Percentiles rank a stretch among this genome's conserved stretches.
phyloP scores from a whole-genome alignment of 192 early-diverging fungal genomes.

The Kickxella alabastrina region DNA sequence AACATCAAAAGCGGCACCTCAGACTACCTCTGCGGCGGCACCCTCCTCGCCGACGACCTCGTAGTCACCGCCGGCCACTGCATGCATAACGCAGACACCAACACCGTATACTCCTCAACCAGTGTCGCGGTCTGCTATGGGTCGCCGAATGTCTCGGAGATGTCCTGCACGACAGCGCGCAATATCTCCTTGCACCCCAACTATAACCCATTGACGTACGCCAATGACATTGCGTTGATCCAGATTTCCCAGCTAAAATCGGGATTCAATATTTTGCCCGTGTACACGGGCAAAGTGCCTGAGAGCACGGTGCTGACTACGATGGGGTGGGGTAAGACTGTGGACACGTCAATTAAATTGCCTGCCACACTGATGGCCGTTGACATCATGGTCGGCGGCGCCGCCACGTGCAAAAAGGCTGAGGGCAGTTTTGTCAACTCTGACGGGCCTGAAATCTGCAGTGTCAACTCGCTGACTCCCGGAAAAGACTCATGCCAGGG shows the following conservation, averaged over 20 bases:
- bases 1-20: slow-evolving; percentile 14
- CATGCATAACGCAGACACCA: slow-evolving; percentile 22
- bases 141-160: slow-evolving; percentile 8
- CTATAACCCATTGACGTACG: slow-evolving; percentile 20
- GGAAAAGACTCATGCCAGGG: slow-evolving; percentile 50
- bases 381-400: slow-evolving; percentile 21
- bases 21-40: slow-evolving; percentile 37
- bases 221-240: slow-evolving; percentile 46
- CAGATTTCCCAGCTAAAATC: slow-evolving; percentile 9
- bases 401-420: slow-evolving; percentile 13
- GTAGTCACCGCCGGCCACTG: slow-evolving; percentile 49
- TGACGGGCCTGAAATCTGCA: slow-evolving; percentile 37
- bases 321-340: slow-evolving; percentile 49
- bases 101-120: slow-evolving; percentile 5
- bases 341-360: slow-evolving; percentile 12
- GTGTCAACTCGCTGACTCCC: slow-evolving; percentile 37
- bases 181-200: slow-evolving; percentile 23
- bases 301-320: slow-evolving; percentile 23
- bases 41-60: slow-evolving; percentile 20
- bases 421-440: slow-evolving; percentile 16
- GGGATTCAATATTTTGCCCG: background rate
- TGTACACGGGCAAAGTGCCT: slow-evolving; percentile 26
- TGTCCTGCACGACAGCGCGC: slow-evolving; percentile 16
- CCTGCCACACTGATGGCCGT: slow-evolving; percentile 23
- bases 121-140: slow-evolving; percentile 44